Evolutionary conservation across 345 rosid species (phyloP).

Genomic region (Camelina laxa): DNA sequence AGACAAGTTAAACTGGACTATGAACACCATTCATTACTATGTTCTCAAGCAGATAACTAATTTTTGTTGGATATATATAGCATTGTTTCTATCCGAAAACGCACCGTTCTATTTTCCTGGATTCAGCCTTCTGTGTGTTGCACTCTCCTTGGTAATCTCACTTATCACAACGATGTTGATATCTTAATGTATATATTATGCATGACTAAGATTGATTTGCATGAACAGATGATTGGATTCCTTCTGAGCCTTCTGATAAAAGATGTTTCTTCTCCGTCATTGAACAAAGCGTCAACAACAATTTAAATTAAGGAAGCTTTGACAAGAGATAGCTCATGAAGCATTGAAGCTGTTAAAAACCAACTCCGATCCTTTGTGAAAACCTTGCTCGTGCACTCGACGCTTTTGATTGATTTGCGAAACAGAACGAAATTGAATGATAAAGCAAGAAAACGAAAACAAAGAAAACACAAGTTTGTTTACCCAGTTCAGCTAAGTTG

Average conservation of each 20-base stretch:
- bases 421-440: too few relatives aligned
- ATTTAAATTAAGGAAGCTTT: conserved; percentile 6
- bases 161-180: background rate
- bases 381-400: too few relatives aligned
- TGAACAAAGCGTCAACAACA: conserved; percentile 8
- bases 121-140: conserved; percentile 70
- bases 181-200: too few relatives aligned
- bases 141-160: conserved; percentile 55
- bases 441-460: background rate
- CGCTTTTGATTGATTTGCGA: too few relatives aligned
- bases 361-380: too few relatives aligned
- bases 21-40: background rate
- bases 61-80: too few relatives aligned
- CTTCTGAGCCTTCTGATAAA: conserved; percentile 64
- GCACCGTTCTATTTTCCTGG: conserved; percentile 89
- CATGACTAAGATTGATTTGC: background rate
- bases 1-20: background rate
- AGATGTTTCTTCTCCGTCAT: conserved; percentile 35
- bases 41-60: too few relatives aligned
- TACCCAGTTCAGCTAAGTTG: background rate
- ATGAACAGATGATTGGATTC: conserved; percentile 69
- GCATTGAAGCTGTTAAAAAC: too few relatives aligned
- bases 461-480: background rate
- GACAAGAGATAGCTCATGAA: background rate
- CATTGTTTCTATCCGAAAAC: conserved; percentile 61